Evolutionary conservation across 2,329 filamentous ascomycete species (phyloP), one percentile per base, ranked within the genome.

Genomic region (Ophiostoma ulmi): DNA sequence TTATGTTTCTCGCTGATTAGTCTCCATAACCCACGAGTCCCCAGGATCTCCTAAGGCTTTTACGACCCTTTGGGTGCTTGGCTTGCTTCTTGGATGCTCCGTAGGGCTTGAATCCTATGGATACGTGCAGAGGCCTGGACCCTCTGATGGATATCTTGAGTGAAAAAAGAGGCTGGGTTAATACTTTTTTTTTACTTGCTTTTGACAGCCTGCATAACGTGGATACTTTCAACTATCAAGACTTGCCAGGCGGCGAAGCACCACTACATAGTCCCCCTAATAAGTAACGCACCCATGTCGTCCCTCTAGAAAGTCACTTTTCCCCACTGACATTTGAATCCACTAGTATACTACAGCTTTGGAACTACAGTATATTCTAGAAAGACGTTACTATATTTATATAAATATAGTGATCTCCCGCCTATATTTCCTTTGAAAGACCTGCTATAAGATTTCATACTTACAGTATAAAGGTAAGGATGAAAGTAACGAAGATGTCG

Each of bases 61-160:
- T 48, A 48, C 14, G 41, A 48, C n/a, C 17, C 44, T 48, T 48
- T 48, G 41, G 41, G 41, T 44, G 13, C 41, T 44, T 44, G 41
- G 41, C 41, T 17, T 44, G 41, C 41, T 44, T 44, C 41, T n/a
- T 55, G 22, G 11, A 22, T 26, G 52, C 52, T 58, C 52, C 52
- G 52, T 26, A 58, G 52, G 52, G 44, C 44, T 48, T 48, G 44
- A n/a, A 17, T 48, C 44, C 44, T 17, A n/a, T 58, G 20, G 52
- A 58, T 58, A 58, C n/a, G n/a, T 58, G 52, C 52, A 58, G n/a
- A 58, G 52, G 52, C 52, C 52, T 58, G 52, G 52, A 8, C 52
- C 52, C 52, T 58, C 52, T 26, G 52, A 58, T 58, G 22, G 22
- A 31, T 58, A 26, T 48, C 5, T 48, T 58, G 22, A 26, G n/a